A percentile compares a stretch with the other conserved stretches of the same genome.
Conservation (phyloP, 371 early-diverging fungal genomes). For the Mucor velutinosus region DNA sequence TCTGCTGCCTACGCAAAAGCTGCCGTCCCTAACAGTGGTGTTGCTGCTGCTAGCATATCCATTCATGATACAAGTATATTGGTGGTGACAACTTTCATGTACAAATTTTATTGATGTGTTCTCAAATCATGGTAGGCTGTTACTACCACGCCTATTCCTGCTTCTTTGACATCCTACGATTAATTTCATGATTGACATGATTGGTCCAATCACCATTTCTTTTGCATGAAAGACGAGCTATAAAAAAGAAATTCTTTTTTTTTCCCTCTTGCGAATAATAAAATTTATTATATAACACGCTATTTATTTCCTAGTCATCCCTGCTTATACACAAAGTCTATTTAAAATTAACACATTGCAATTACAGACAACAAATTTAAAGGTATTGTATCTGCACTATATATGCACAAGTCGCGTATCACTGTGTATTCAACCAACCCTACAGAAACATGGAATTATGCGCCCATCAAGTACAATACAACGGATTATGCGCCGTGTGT, state of each 20-base stretch:
- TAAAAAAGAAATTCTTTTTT: neutral
- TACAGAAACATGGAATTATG: constrained; percentile 49
- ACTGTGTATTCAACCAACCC: neutral
- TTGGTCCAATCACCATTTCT: neutral
- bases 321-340: neutral
- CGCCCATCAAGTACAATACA: constrained; percentile 76
- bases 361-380: neutral
- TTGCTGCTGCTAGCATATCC: too few species aligned
- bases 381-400: neutral
- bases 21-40: too few species aligned
- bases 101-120: too few species aligned
- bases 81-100: too few species aligned
- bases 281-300: neutral
- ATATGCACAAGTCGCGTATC: neutral
- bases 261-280: neutral
- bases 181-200: neutral
- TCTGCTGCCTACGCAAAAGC: too few species aligned
- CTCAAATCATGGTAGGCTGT: too few species aligned
- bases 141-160: too few species aligned
- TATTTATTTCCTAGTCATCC: neutral
- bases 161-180: neutral
- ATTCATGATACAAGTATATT: too few species aligned
- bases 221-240: neutral
- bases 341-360: neutral
- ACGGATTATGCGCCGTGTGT: constrained; percentile 55